Base-by-base conservation (phyloP, 1,139 yeast species). In the Candida pseudoviswanathii region DNA sequence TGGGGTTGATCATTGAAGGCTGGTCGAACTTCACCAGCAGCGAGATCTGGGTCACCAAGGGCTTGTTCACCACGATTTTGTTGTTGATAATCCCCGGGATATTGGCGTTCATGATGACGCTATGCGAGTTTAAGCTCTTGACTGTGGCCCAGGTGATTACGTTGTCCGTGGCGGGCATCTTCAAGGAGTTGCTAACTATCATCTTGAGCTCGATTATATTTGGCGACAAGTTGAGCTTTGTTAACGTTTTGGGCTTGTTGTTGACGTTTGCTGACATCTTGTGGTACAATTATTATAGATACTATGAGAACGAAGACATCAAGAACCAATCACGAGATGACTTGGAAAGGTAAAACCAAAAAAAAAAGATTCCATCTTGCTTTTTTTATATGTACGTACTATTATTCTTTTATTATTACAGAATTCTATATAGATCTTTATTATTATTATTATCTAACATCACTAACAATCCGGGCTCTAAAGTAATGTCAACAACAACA, bases 141-240 rank as follows among this genome's bases (percentile, higher is more conserved):
- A 85, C 89, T 50, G 81, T 87, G 45, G 89, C 97, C 0, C 89
- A 89, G 51, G 94, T 95, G 10, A 77, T 91, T 37, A 92, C 99
- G 0, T 71, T 94, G 37, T 85, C 95, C 3, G 83, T 94, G 34
- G 96, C 96, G 0, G 99, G 99, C 1, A 89, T 94, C 31, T 88
- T 92, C 62, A 94, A 94, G 65, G 99, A 94, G 65, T 75, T 94
- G 6, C 73, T 92, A 46, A 94, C 98, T 0, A 89, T 94, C 42
- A 63, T 84, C 32, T 75, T 86, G 2, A 85, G 96, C 26, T 77
- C 86, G 49, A 53, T 89, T 4, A 77, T 90, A 10, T 89, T 90
- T 66, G 87, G 89, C 37, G 99, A 94, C 66, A 67, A 70, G 38
- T 74, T 94, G 47, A 82, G 86, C 37, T 61, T 77, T 32, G 67